Percentiles rank a stretch among this genome's conserved stretches.
Evolutionary conservation across 164 flowering plant species (phyloP).

Genomic region (Warburgia ugandensis): DNA sequence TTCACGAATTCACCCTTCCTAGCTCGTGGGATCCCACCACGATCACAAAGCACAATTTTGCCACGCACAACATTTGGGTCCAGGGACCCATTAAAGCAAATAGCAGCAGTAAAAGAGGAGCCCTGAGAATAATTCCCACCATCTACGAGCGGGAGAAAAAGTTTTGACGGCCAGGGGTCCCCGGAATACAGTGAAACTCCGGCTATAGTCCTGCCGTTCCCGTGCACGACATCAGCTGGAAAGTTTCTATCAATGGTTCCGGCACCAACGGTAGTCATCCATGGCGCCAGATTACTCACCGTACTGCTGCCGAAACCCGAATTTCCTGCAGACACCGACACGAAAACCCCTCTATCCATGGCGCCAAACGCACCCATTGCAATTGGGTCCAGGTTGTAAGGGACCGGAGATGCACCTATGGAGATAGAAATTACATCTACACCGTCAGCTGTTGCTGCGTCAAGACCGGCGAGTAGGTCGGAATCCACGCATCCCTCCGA

Average conservation of each 20-base stretch:
- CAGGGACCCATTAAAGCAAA: conserved; percentile 31
- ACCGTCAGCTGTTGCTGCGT: conserved; percentile 47
- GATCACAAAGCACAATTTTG: conserved; percentile 44
- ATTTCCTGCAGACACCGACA: conserved; percentile 48
- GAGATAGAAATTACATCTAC: conserved; percentile 45
- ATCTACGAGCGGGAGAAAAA: conserved; percentile 22
- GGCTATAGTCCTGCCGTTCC: conserved; percentile 22
- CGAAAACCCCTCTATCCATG: conserved; percentile 30
- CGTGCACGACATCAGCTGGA: conserved; percentile 34
- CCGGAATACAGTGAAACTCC: conserved; percentile 43
- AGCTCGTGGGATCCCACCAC: conserved; percentile 24
- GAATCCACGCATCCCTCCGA: conserved; percentile 28
- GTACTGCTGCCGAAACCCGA: conserved; percentile 23
- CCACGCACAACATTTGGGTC: conserved; percentile 28
- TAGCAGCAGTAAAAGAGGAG: not conserved
- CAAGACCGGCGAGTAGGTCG: conserved; percentile 45
- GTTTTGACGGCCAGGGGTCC: conserved; percentile 10
- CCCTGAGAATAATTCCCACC: conserved; percentile 16
- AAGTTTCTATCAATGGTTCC: conserved; percentile 46
- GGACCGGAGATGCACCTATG: conserved; percentile 14
- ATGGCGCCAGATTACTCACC: conserved; percentile 40
- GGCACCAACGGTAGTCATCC: conserved; percentile 61
- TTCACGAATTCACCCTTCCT: conserved; percentile 30
- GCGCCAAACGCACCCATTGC: conserved; percentile 31
- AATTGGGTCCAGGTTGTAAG: conserved; percentile 17